Evolutionary conservation across 192 early-diverging fungal genomes (phyloP), one percentile per base, ranked within the genome.

Genomic region (Rhizoclosmatium sp.): DNA sequence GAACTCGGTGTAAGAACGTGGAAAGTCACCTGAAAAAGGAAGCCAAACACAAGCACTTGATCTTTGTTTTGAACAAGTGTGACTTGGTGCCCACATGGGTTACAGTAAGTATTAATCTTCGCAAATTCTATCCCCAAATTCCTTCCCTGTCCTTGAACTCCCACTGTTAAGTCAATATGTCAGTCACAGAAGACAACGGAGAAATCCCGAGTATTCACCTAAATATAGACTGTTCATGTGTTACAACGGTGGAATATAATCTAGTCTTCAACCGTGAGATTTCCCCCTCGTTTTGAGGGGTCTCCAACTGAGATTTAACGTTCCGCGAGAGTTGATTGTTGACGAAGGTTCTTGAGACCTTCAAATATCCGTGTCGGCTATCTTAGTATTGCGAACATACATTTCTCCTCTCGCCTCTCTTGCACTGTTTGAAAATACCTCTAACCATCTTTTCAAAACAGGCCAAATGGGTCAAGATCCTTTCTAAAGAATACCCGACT

Each of bases 41-140:
- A 81, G 94, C 92, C 21, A 89, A 91, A 47, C 97, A 98, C 89
- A 99, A 99, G 87, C 97, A 99, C 76, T 71, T 99, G 72, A 89
- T 98, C 41, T 99, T 94, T 82, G 89, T 99, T 31, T 88, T 99
- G 46, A 99, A 99, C 91, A 99, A 99, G 87, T 97, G 96, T 76
- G 98, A 99, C 87, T 86, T 99, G 75, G 95, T 99, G 3, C 98
- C 98, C 21, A 98, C 97, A 31, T 99, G 98, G 98, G 96, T 96
- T 23, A 98, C 98, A 45, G 94, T 93, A 83, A 79, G 87, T 86
- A 42, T 70, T 79, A 12, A 21, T 71, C 23, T 23, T 21, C 31
- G 31, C 31, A 31, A 31, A 31, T 31, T 31, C 49, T 61, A 46
- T 49, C 9, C 68, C 16, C 59, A 19, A 62, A 21, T 45, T 47